Evolutionary conservation across 768 basidiomycete genomes (phyloP).

Genomic region (Pleurotus djamor): DNA sequence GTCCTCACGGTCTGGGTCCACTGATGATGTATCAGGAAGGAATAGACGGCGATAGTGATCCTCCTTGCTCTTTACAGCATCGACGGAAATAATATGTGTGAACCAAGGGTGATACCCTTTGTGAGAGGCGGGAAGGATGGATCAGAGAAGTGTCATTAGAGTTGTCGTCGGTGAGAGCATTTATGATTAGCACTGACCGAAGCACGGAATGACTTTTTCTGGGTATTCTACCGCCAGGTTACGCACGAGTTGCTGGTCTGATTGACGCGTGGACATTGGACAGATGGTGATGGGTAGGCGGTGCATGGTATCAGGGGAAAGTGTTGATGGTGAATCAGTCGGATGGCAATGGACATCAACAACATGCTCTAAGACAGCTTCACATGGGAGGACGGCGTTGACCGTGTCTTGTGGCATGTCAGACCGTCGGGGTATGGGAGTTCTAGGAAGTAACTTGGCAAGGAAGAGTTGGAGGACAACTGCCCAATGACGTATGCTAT

Average conservation of each 20-base stretch:
- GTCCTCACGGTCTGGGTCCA: slow-evolving; percentile 24
- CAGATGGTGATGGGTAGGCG: slow-evolving; percentile 66
- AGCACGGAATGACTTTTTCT: slow-evolving; percentile 78
- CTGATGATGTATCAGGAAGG: slow-evolving; percentile 26
- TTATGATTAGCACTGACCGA: slow-evolving; percentile 54
- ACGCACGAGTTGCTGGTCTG: slow-evolving; percentile 73
- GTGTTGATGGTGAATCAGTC: slow-evolving; percentile 58
- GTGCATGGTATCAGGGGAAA: slow-evolving; percentile 47
- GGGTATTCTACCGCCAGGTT: slow-evolving; percentile 61
- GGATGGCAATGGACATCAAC: slow-evolving; percentile 94
- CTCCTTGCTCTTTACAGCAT: slow-evolving; percentile 45
- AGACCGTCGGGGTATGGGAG: background rate
- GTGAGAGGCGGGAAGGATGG: background rate
- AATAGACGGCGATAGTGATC: slow-evolving; percentile 79
- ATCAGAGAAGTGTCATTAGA: background rate
- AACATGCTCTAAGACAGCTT: slow-evolving; percentile 59
- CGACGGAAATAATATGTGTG: slow-evolving; percentile 62
- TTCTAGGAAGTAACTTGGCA: background rate
- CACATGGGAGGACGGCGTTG: background rate
- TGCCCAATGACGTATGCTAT: background rate
- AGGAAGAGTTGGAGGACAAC: no score
- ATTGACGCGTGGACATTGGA: slow-evolving; percentile 71
- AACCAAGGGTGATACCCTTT: slow-evolving; percentile 52
- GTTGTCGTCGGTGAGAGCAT: background rate
- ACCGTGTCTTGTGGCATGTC: slow-evolving; percentile 18